phyloP scores from a whole-genome alignment of 495 filamentous ascomycete species.

The Tuber calosporum region DNA sequence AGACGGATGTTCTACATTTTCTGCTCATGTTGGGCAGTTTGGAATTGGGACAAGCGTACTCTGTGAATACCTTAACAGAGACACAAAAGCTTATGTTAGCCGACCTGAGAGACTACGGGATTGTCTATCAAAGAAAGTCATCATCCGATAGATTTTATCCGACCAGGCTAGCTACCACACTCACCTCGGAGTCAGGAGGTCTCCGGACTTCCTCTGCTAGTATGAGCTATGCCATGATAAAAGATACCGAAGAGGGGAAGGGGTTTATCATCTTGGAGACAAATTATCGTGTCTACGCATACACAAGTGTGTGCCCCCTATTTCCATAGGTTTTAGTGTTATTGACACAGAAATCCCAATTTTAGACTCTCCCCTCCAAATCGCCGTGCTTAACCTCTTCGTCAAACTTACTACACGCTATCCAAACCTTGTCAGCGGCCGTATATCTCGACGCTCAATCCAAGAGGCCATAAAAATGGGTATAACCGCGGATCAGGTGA shows the following conservation, averaged over 20 bases:
- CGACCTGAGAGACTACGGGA: conserved; percentile 80
- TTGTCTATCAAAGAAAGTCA: conserved; percentile 62
- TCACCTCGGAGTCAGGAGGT: conserved; percentile 72
- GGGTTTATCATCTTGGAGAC: conserved; percentile 96
- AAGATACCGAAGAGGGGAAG: conserved; percentile 47
- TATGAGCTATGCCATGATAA: conserved; percentile 50
- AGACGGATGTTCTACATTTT: conserved; percentile 88
- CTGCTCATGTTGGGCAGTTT: conserved; percentile 91
- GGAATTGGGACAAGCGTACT: conserved; percentile 83
- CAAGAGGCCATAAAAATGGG: conserved; percentile 77
- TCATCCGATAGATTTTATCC: conserved; percentile 70
- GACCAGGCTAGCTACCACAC: conserved; percentile 85
- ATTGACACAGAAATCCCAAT: not conserved
- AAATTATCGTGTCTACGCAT: conserved; percentile 97
- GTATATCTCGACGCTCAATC: conserved; percentile 78
- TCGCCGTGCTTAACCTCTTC: conserved; percentile 89
- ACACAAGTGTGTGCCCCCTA: conserved; percentile 53
- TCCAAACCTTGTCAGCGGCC: conserved; percentile 82
- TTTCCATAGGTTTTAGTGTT: not conserved
- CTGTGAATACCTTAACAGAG: conserved; percentile 65
- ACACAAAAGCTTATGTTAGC: conserved; percentile 80
- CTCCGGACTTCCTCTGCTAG: conserved; percentile 56
- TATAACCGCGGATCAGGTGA: conserved; percentile 91
- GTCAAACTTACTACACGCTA: conserved; percentile 75
- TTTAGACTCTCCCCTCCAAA: conserved; percentile 67